Conservation (phyloP, 2,329 filamentous ascomycete genomes). For the Bretziella fagacearum region DNA sequence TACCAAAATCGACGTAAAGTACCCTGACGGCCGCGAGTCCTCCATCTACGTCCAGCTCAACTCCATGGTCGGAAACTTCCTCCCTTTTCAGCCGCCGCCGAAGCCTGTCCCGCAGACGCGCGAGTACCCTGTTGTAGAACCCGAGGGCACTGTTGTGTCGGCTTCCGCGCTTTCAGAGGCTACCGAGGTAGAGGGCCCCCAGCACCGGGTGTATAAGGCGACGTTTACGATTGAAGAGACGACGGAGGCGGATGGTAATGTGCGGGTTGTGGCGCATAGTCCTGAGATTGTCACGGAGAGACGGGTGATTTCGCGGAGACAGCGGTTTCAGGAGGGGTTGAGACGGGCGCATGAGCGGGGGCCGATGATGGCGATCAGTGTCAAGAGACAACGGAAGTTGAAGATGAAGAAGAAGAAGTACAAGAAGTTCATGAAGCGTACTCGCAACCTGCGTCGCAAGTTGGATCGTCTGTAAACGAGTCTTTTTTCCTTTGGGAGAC, state of each 20-base stretch:
- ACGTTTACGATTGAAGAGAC: conserved; percentile 53
- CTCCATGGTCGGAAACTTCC: conserved; percentile 50
- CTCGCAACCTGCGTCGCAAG: conserved; percentile 74
- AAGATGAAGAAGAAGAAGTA: conserved; percentile 99
- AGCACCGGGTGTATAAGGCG: conserved; percentile 43
- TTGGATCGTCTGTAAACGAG: conserved; percentile 46
- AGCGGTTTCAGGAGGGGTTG: conserved; percentile 39
- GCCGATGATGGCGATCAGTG: conserved; percentile 67
- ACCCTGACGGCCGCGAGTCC: conserved; percentile 38
- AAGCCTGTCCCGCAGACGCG: conserved; percentile 45
- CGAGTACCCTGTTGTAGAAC: conserved; percentile 18
- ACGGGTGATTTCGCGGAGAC: conserved; percentile 32
- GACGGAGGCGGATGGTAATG: conserved; percentile 39
- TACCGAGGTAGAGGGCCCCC: conserved; percentile 21
- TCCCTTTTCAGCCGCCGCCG: conserved; percentile 75
- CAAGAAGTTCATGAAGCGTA: conserved; percentile 95
- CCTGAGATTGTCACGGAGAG: conserved; percentile 37
- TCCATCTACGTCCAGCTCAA: conserved; percentile 50
- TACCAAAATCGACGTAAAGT: conserved; percentile 35
- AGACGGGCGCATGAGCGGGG: conserved; percentile 24
- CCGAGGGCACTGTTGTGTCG: conserved; percentile 24
- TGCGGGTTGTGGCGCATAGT: conserved; percentile 44
- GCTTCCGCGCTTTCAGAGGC: not conserved
- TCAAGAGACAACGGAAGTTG: conserved; percentile 78
- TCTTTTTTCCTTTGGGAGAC: no score